A percentile compares a stretch with the other conserved stretches of the same genome.
These are phyloP conservation scores for Oryza coarctata DNA, from an alignment of 176 grass and related monocot species.

Conservation along the genomic window DNA sequence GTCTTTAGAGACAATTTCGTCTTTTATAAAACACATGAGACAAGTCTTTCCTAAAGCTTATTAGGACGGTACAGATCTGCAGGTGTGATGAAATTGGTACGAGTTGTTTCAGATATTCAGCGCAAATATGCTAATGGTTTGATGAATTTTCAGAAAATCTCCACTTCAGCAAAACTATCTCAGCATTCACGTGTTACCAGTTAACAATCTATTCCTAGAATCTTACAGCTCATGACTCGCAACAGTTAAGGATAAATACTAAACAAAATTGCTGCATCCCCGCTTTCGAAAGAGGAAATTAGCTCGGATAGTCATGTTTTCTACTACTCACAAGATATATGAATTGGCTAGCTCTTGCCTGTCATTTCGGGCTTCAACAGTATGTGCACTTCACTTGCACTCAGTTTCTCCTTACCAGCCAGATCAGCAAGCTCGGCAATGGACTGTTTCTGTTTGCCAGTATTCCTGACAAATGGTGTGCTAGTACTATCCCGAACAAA, in stretches of 20 bases:
- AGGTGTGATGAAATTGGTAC: too few species aligned
- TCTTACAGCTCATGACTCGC: conserved; percentile 19
- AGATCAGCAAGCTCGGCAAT: conserved; percentile 38
- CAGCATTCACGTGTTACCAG: neutral
- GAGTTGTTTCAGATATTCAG: neutral
- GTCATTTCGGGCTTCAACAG: conserved; percentile 60
- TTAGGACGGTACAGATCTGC: neutral
- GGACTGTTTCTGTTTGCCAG: conserved; percentile 40
- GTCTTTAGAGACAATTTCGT: neutral
- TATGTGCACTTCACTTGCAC: conserved; percentile 59
- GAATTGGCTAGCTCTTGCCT: conserved; percentile 32
- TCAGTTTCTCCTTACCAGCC: conserved; percentile 71
- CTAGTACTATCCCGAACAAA: conserved; percentile 41
- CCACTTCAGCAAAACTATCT: neutral
- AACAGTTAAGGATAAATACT: neutral
- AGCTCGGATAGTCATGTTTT: neutral
- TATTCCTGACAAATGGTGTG: conserved; percentile 49
- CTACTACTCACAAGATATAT: neutral
- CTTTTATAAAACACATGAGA: neutral
- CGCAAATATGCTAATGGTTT: neutral
- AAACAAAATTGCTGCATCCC: conserved; percentile 39
- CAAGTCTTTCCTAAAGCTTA: neutral
- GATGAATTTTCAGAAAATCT: neutral
- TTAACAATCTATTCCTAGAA: conserved; percentile 10
- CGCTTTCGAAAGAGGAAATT: conserved; percentile 16